Evolutionary conservation across 169 alveolate species (phyloP).

Genomic region (Eimeria falciformis): DNA sequence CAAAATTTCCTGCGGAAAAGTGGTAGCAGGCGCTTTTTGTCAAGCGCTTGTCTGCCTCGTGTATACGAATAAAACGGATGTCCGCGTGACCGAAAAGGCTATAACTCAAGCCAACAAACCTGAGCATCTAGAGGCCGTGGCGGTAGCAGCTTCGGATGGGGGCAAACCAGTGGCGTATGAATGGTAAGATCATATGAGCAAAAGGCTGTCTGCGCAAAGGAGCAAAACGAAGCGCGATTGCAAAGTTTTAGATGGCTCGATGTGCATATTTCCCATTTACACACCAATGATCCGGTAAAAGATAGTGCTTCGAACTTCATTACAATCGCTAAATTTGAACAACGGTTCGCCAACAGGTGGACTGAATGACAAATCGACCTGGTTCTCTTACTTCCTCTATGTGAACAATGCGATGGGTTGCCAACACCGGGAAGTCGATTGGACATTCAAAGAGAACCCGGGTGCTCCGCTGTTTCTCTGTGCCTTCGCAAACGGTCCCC

Average conservation of each 20-base stretch:
- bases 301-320: too few species aligned
- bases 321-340: too few species aligned
- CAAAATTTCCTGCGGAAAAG: not conserved
- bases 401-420: constrained; percentile 60
- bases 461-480: constrained; percentile 68
- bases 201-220: constrained; percentile 59
- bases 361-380: too few species aligned
- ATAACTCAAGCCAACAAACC: constrained; percentile 11
- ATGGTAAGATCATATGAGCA: constrained; percentile 65
- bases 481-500: constrained; percentile 75
- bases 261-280: not conserved
- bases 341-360: too few species aligned
- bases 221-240: too few species aligned
- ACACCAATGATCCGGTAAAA: too few species aligned
- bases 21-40: not conserved
- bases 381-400: constrained; percentile 55
- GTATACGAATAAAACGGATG: not conserved
- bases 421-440: constrained; percentile 65
- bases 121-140: constrained; percentile 67
- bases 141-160: constrained; percentile 73
- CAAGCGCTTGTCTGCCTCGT: not conserved
- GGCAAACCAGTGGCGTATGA: constrained; percentile 75
- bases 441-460: constrained; percentile 77
- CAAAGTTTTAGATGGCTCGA: not conserved
- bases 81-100: not conserved